Conservation (phyloP, 306 rosid species). For the Quercus engelmannii region DNA sequence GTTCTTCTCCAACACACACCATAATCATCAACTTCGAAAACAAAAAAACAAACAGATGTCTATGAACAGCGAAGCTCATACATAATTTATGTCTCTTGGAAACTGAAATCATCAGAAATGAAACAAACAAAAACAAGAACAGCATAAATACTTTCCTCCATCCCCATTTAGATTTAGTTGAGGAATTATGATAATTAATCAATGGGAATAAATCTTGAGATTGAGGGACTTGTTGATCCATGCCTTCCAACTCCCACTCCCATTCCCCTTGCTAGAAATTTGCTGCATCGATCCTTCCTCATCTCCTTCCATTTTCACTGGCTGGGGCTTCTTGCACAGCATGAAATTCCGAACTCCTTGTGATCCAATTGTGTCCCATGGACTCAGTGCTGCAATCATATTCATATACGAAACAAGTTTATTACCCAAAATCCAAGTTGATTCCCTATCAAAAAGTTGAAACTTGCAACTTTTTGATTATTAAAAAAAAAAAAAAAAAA, state of each 20-base stretch:
- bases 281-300: slow-evolving; percentile 9
- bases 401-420: not conserved
- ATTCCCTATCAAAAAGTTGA: not conserved
- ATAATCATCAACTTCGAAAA: not conserved
- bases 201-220: slow-evolving; percentile 68
- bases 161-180: not conserved
- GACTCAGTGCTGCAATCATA: slow-evolving; percentile 64
- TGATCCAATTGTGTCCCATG: slow-evolving; percentile 75
- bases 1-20: not conserved
- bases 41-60: not conserved
- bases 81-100: not conserved
- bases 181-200: not conserved
- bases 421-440: not conserved
- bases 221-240: slow-evolving; percentile 86
- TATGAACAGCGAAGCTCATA: not conserved
- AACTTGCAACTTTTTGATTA: not conserved
- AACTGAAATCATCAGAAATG: not conserved
- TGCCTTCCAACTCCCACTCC: slow-evolving; percentile 71
- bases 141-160: not conserved
- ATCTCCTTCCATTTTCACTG: slow-evolving; percentile 25
- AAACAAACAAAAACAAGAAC: not conserved
- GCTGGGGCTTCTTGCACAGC: slow-evolving; percentile 79
- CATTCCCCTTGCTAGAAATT: slow-evolving; percentile 45
- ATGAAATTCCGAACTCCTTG: slow-evolving; percentile 76
- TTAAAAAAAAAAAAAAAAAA: too few relatives aligned